A percentile compares a stretch with the other conserved stretches of the same genome.
These are phyloP conservation scores for Albugo candida DNA, from an alignment of 352 stramenopile genomes.

Conservation along the genomic window DNA sequence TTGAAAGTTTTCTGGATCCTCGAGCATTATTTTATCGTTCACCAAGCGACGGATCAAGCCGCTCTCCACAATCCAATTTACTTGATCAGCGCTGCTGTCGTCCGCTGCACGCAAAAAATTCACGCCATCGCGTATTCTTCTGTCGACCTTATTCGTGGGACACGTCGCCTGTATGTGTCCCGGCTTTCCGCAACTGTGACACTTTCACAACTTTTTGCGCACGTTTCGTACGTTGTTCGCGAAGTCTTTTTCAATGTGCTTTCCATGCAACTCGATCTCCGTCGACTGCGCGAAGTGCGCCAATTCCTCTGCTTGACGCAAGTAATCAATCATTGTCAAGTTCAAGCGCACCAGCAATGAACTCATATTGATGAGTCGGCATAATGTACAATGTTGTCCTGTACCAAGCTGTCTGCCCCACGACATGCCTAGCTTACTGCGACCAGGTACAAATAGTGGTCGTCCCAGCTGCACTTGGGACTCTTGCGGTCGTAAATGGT, in stretches of 20 bases:
- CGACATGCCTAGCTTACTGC: too few relatives aligned
- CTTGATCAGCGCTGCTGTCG: background rate
- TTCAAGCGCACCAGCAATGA: conserved; percentile 2
- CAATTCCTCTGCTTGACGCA: too few relatives aligned
- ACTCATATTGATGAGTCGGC: conserved; percentile 3
- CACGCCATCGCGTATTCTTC: background rate
- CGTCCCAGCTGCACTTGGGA: background rate
- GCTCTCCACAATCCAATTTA: background rate
- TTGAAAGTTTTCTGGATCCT: too few relatives aligned
- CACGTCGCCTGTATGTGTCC: background rate
- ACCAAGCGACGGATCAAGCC: background rate
- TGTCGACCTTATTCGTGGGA: background rate
- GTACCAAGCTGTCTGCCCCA: too few relatives aligned
- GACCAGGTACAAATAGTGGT: conserved; percentile 5
- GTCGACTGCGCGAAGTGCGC: background rate
- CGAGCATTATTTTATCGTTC: background rate
- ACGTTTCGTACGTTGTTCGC: background rate
- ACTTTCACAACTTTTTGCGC: too few relatives aligned
- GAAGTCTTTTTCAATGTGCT: background rate
- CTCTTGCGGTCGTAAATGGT: conserved; percentile 1
- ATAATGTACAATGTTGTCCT: too few relatives aligned
- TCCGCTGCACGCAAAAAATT: background rate
- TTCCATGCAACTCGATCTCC: background rate
- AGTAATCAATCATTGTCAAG: background rate
- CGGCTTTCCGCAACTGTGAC: background rate